Evolutionary conservation across 768 basidiomycete genomes (phyloP), one percentile per base, ranked within the genome.

Genomic region (Asterophora parasitica): DNA sequence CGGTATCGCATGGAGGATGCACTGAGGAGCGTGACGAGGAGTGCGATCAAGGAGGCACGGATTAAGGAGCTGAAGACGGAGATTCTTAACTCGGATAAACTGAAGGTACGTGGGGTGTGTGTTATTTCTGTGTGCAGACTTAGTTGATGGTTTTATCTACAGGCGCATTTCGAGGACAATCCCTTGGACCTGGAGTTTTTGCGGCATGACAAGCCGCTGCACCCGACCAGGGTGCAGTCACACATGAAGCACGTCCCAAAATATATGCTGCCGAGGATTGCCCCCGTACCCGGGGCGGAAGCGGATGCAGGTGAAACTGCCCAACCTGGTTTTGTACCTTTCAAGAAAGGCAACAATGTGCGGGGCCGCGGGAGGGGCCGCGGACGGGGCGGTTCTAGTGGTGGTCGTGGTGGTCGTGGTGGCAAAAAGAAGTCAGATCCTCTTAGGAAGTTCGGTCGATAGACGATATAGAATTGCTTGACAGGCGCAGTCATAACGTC

Each of bases 141-240:
- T 33, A 41, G 26, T 30, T 33, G 36, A 51, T 10, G 50, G 47
- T 36, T 53, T 34, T 16, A 2, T 58, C n/a, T n/a, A n/a, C n/a
- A 97, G 94, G 92, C 93, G 5, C 95, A 98, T 66, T 97, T 99
- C 53, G 93, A 97, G 60, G 93, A 97, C 60, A 93, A 98, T 61
- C 95, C 95, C 1, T 73, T 90, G 7, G 94, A 97, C 61, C 75
- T 97, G 9, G 91, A 93, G 46, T 96, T 83, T 61, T 72, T 97
- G 37, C 82, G 91, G 2, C 96, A 98, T 65, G 96, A 99, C 67
- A 92, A 92, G 56, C 88, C 94, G 4, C 72, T 97, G 4, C 91
- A 95, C 58, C 92, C 94, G 0, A 85, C 86, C 20, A 77, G 93
- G 38, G 75, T 94, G 9, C 94, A 96, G 62, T 69, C 92, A 1